Evolutionary conservation across 176 grass and related monocot genomes (phyloP), one percentile per base, ranked within the genome.

Genomic region (Dendrocalamus sinicus): DNA sequence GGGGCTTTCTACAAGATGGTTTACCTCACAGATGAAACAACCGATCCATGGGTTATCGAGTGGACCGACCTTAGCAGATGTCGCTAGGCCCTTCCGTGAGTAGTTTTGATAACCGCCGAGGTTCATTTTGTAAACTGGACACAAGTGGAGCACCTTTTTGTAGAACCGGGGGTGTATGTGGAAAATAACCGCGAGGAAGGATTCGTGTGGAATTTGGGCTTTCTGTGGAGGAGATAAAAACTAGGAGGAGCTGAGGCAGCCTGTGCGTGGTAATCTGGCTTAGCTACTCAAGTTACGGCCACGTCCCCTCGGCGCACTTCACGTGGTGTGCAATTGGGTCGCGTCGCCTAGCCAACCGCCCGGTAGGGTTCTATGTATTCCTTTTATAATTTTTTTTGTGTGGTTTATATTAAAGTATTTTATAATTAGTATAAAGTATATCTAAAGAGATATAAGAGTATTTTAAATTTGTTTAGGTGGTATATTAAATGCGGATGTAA

Each of bases 301-400:
- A 89, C 88, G 83, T 70, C 83, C n/a, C 46, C n/a, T 15, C 17
- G 66, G 35, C 78, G 83, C 84, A 77, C 88, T 86, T 86, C 78
- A 52, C 77, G 88, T 81, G 88, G 82, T 75, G 41, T 47, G 64
- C 46, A 20, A 13, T 63, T 28, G 11, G 8, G 20, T 59, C 55
- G 55, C 20, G 37, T 39, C 37, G 4, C 37, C 4, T 5, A 39
- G 37, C 37, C 37, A 39, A 4, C 32, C 32, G 32, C 32, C 32
- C 3, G 32, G 32, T 35, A 35, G 32, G 30, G 30, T 32, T 35
- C 3, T 39, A 39, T 39, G 32, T 39, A 39, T 4, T 39, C 37
- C 37, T 5, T 5, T 5, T 39, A 5, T 39, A 39, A 39, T 39
- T 39, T 39, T 39, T 39, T 39, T 39, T 39, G 3, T 39, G 37